phyloP scores from a whole-genome alignment of 352 stramenopile species.

The Aphanomyces astaci region DNA sequence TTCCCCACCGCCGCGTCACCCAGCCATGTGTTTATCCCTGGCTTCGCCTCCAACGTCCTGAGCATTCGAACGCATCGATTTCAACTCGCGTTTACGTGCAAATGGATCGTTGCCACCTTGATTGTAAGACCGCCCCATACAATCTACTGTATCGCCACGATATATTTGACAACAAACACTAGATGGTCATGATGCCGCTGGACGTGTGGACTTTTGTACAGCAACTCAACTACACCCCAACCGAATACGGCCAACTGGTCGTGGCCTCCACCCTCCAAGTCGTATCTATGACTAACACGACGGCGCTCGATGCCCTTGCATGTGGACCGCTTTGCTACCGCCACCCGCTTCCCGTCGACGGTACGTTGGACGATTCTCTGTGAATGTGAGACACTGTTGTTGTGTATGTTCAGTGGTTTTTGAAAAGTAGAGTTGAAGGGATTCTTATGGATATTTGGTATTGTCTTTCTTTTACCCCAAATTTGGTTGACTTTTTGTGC shows the following conservation, averaged over 20 bases:
- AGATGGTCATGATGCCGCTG: slow-evolving; percentile 17
- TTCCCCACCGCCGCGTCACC: slow-evolving; percentile 12
- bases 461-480: too few relatives aligned
- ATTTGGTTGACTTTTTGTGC: too few relatives aligned
- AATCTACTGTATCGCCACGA: too few relatives aligned
- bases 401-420: too few relatives aligned
- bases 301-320: neutral
- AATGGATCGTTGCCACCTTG: slow-evolving; percentile 11
- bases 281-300: slow-evolving; percentile 10
- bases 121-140: neutral
- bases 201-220: slow-evolving; percentile 14
- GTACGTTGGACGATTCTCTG: too few relatives aligned
- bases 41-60: neutral
- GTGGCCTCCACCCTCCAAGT: neutral
- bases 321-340: slow-evolving; percentile 8
- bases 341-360: neutral
- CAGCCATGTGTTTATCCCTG: slow-evolving; percentile 7
- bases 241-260: neutral
- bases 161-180: too few relatives aligned
- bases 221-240: slow-evolving; percentile 5
- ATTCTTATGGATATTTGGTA: too few relatives aligned
- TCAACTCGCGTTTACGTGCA: slow-evolving; percentile 14
- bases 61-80: neutral
- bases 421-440: too few relatives aligned
- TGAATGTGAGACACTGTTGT: too few relatives aligned